Conservation (phyloP, 345 rosid genomes). For the Arabidopsis arenosa region DNA sequence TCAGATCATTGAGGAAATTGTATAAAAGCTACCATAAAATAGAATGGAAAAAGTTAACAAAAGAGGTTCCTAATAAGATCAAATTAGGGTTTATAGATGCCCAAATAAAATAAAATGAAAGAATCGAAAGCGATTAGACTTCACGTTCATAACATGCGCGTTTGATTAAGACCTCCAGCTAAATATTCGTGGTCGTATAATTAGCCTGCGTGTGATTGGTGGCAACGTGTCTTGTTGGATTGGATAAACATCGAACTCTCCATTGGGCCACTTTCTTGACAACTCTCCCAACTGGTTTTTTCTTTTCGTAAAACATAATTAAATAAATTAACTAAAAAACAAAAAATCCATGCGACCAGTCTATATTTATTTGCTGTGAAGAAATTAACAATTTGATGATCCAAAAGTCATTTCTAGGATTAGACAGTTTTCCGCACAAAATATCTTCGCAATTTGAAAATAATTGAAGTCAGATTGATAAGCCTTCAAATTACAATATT, state of each 20-base stretch:
- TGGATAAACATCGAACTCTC: slow-evolving; percentile 29
- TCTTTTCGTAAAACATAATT: slow-evolving; percentile 5
- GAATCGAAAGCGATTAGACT: background rate
- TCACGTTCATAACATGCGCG: slow-evolving; percentile 1
- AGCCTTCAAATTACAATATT: background rate
- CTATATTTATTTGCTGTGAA: background rate
- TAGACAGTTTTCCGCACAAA: slow-evolving; percentile 11
- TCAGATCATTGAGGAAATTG: background rate
- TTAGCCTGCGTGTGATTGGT: slow-evolving; percentile 19
- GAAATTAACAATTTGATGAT: no score
- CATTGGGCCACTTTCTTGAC: slow-evolving; percentile 33
- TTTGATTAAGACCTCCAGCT: slow-evolving; percentile 4
- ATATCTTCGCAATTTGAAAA: background rate
- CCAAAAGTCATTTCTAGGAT: background rate
- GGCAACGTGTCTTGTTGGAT: slow-evolving; percentile 28
- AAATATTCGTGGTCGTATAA: slow-evolving; percentile 25
- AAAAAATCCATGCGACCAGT: background rate
- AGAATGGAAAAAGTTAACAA: background rate
- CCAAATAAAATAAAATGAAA: background rate
- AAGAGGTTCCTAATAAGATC: background rate
- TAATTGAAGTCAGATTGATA: background rate
- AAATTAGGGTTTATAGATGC: background rate
- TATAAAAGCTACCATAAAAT: background rate
- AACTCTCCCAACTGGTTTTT: slow-evolving; percentile 36
- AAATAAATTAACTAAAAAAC: background rate